Conservation (phyloP, 306 rosid species). For the Hippophae tibetana region DNA sequence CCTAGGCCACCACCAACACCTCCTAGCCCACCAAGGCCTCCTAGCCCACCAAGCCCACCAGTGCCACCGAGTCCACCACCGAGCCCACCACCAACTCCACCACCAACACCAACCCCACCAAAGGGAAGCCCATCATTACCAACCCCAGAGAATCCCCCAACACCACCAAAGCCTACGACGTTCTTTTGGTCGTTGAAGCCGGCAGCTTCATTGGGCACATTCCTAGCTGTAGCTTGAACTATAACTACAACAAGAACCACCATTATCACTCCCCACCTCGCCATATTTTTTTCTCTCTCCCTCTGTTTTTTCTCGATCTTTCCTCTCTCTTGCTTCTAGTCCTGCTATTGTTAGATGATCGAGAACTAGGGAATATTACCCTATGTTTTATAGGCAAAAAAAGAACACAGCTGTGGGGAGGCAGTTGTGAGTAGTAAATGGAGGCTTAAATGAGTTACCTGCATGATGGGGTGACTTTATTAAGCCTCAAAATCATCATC, state of each 20-base stretch:
- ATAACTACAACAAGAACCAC: conserved; percentile 44
- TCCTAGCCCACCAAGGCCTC: conserved; percentile 18
- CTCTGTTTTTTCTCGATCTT: neutral
- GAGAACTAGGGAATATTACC: too few species aligned
- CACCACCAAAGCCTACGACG: conserved; percentile 39
- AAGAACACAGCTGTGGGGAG: conserved; percentile 4
- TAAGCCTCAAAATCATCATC: too few species aligned
- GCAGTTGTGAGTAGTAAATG: conserved; percentile 48
- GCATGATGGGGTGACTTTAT: too few species aligned
- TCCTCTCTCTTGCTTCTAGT: neutral
- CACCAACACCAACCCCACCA: conserved; percentile 47
- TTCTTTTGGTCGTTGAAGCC: conserved; percentile 67
- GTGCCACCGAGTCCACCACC: conserved; percentile 19
- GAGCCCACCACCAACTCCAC: conserved; percentile 15
- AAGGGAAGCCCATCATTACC: conserved; percentile 54
- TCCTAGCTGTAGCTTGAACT: conserved; percentile 35
- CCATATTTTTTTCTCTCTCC: conserved; percentile 30
- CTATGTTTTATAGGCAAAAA: conserved; percentile 23
- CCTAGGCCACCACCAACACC: conserved; percentile 18
- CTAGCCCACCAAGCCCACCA: conserved; percentile 10
- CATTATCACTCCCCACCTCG: conserved; percentile 31
- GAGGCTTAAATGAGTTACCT: conserved; percentile 35
- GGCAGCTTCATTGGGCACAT: conserved; percentile 18
- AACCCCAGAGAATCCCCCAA: conserved; percentile 52
- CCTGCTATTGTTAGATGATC: neutral